Evolutionary conservation across 139 green algal genomes (phyloP).

Genomic region (Chlorella sorokiniana): DNA sequence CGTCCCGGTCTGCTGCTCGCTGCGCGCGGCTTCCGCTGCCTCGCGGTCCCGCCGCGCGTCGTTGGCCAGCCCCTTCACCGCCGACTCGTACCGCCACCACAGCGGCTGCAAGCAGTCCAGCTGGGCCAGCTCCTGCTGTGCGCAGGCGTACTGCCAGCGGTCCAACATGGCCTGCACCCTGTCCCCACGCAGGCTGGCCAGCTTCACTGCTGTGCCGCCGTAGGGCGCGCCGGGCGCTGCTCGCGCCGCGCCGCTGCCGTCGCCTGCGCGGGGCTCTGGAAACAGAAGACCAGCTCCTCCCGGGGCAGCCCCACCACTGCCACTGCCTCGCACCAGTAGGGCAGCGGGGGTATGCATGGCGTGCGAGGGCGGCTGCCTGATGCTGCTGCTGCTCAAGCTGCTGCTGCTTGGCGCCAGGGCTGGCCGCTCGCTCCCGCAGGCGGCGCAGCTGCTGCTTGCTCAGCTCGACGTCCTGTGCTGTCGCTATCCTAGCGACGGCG

Average conservation of each 20-base stretch:
- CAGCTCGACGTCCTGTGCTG: background rate
- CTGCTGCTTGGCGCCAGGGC: background rate
- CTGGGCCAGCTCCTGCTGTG: conserved; percentile 1
- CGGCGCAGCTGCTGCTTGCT: background rate
- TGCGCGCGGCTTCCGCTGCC: background rate
- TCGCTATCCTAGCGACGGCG: no score
- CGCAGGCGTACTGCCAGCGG: conserved; percentile 21
- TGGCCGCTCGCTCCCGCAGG: background rate
- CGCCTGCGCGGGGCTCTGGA: conserved; percentile 1
- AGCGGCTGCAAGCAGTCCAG: background rate
- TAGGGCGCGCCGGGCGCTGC: background rate
- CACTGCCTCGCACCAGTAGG: conserved; percentile 20
- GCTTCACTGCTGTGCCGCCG: conserved; percentile 8
- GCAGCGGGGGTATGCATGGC: conserved; percentile 11
- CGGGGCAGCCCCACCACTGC: conserved; percentile 5
- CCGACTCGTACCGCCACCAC: conserved; percentile 2
- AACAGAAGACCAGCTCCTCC: conserved; percentile 22
- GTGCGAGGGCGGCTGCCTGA: background rate
- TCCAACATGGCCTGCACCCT: conserved; percentile 1
- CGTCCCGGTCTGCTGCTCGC: background rate
- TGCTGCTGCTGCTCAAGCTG: background rate
- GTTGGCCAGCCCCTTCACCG: background rate
- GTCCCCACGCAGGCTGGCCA: background rate
- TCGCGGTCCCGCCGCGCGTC: background rate
- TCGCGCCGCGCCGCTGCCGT: background rate